Base-by-base conservation (phyloP, 1,284 basidiomycete species). In the Leccinum olivaceoglutinosum region DNA sequence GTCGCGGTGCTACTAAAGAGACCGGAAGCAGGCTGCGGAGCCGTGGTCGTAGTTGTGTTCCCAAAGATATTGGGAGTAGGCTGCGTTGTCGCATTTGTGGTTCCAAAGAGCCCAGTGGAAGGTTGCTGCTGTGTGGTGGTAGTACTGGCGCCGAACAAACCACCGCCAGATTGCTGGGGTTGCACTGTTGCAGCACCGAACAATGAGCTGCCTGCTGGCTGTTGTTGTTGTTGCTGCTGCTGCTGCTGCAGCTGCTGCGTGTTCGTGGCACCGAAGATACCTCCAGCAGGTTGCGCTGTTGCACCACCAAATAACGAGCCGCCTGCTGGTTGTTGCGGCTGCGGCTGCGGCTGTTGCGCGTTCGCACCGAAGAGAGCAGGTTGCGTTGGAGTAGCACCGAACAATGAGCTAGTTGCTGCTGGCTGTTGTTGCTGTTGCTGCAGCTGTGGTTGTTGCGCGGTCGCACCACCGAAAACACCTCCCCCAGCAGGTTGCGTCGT, bases 281-380 rank as follows among this genome's bases (percentile, higher is more conserved):
- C 65, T 10, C 73, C 64, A 3, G 66, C 38, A 53, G 68, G 60
- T 51, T 68, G 67, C 8, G 63, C 54, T 9, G 66, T 60, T 11
- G 68, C 34, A 2, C 51, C 7, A 49, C 67, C 60, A 65, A 68
- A 68, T 11, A 65, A 60, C 41, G 60, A 66, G 12, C 57, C 34
- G 9, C 67, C 60, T 64, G 66, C 18, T 60, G 73, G 61, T 58
- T 61, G 70, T 12, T 46, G 66, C 41, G 68, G 66, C 46, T 68
- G 64, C 34, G 66, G 66, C 49, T 68, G 64, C 34, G 65, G 12
- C 39, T 68, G 66, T 29, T 68, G 70, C 34, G 60, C 56, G 44
- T 62, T 65, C 59, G 68, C 34, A 21, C 29, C 68, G 53, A 75
- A 77, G 36, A 74, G 53, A 38, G 60, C 18, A 51, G 65, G 69